Evolutionary conservation across 768 basidiomycete species (phyloP), one percentile per base, ranked within the genome.

Genomic region (Xerocomellus amylosporus): DNA sequence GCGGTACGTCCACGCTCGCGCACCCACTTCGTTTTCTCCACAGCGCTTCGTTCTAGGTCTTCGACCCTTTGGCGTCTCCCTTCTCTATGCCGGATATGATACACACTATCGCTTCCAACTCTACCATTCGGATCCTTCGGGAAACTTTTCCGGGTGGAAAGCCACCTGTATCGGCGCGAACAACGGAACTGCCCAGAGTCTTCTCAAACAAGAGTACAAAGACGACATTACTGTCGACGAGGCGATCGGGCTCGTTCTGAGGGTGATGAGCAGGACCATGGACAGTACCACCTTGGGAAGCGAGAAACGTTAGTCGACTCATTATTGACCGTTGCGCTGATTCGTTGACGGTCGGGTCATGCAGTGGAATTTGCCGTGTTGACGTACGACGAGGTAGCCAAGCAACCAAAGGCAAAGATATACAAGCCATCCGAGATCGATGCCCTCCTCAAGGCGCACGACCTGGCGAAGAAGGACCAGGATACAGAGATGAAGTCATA

Each of bases 191-290:
- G 95, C 95, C 19, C 92, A 95, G 72, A 93, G 90, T 64, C 75
- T 98, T 59, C 75, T 99, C 60, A 95, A 98, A 77, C 96, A 99
- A 74, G 97, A 99, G 71, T 98, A 98, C 75, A 95, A 97, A 71
- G 97, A 98, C 61, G 93, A 93, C 53, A 87, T 98, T 51, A 77
- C 79, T 13, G 81, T 98, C 38, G 90, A 95, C 68, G 94, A 96
- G 44, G 95, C 94, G 20, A 88, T 96, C 61, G 87, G 84, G n/a
- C 78, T 99, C 20, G 93, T 90, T 42, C 78, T 98, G 61, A 88
- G 86, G 74, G 89, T 93, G 49, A 95, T 99, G 93, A 95, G 93
- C 79, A 98, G 98, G 82, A 98, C 96, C 51, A 98, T 99, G 96
- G 97, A 99, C 67, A 94, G 92, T 58, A 98, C 96, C 30, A 98